Evolutionary conservation across 257 asterid genomes (phyloP).

Genomic region (Nemophila menziesii): DNA sequence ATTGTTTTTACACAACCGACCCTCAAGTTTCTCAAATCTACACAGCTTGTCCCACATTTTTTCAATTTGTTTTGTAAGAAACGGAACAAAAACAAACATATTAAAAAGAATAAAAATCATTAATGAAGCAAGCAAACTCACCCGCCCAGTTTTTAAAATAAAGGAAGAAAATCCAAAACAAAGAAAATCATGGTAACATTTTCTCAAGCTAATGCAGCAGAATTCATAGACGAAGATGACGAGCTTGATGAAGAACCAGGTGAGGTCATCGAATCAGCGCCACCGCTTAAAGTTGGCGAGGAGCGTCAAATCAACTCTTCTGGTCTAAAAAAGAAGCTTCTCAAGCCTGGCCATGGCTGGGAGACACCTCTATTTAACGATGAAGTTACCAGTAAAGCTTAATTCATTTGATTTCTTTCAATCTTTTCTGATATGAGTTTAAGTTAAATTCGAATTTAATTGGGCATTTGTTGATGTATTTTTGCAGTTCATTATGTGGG

Average conservation of each 20-base stretch:
- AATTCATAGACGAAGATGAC: conserved; percentile 33
- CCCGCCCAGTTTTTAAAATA: too few relatives aligned
- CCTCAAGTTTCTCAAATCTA: too few relatives aligned
- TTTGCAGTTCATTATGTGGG: conserved; percentile 55
- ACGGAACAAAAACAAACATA: too few relatives aligned
- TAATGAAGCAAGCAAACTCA: too few relatives aligned
- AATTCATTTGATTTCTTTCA: too few relatives aligned
- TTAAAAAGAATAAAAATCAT: too few relatives aligned
- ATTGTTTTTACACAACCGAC: too few relatives aligned
- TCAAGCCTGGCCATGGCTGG: conserved; percentile 40
- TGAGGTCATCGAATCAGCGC: conserved; percentile 64
- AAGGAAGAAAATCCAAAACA: neutral
- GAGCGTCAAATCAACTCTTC: conserved; percentile 45
- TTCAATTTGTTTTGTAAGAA: too few relatives aligned
- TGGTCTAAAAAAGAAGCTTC: conserved; percentile 52
- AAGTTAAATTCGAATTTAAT: conserved; percentile 35
- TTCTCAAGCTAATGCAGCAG: conserved; percentile 39
- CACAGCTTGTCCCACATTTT: too few relatives aligned
- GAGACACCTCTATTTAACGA: conserved; percentile 53
- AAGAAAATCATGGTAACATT: conserved; percentile 37
- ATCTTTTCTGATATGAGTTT: too few relatives aligned
- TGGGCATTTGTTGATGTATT: conserved; percentile 7
- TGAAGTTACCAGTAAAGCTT: conserved; percentile 19
- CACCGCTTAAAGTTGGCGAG: conserved; percentile 52
- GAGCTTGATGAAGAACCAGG: conserved; percentile 52